These are phyloP conservation scores for Diaporthe caulivora DNA, from an alignment of 2,329 filamentous ascomycete species.

Conservation along the genomic window DNA sequence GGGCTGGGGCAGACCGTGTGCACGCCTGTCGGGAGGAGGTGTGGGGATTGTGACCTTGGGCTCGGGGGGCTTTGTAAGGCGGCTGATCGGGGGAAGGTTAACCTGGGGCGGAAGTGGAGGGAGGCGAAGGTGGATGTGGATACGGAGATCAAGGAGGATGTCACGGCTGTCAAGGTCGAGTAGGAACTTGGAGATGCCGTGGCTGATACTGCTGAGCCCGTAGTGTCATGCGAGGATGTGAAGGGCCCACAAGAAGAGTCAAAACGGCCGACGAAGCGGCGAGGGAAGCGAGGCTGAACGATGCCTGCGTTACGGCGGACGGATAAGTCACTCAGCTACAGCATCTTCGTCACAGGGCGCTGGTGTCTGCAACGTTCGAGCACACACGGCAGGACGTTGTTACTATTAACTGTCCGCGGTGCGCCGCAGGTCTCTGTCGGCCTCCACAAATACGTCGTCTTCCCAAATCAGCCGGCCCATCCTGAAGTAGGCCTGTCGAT, in stretches of 20 bases:
- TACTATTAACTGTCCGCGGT: not conserved
- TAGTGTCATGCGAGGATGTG: conserved; percentile 42
- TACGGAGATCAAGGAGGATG: conserved; percentile 41
- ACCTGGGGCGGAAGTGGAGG: conserved; percentile 66
- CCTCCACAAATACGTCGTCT: not conserved
- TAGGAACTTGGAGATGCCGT: conserved; percentile 42
- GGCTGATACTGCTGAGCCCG: conserved; percentile 42
- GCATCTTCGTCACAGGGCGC: not conserved
- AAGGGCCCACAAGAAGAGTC: conserved; percentile 44
- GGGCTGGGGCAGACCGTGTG: conserved; percentile 91
- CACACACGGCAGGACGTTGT: not conserved
- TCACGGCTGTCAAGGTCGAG: conserved; percentile 42
- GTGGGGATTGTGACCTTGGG: conserved; percentile 88
- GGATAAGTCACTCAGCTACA: too few relatives aligned
- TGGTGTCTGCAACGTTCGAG: not conserved
- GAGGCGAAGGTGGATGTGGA: conserved; percentile 47
- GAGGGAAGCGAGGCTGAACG: conserved; percentile 37
- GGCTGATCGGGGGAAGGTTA: conserved; percentile 75
- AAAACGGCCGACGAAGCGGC: conserved; percentile 36
- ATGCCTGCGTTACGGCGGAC: too few relatives aligned
- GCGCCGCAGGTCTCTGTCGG: not conserved
- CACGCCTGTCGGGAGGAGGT: conserved; percentile 81
- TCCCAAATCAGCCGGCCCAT: not conserved
- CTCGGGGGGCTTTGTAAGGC: conserved; percentile 80
- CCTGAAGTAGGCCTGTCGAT: not conserved